These are phyloP conservation scores for Epichloe brachyelytri DNA, from an alignment of 2,329 filamentous ascomycete species.

Conservation along the genomic window DNA sequence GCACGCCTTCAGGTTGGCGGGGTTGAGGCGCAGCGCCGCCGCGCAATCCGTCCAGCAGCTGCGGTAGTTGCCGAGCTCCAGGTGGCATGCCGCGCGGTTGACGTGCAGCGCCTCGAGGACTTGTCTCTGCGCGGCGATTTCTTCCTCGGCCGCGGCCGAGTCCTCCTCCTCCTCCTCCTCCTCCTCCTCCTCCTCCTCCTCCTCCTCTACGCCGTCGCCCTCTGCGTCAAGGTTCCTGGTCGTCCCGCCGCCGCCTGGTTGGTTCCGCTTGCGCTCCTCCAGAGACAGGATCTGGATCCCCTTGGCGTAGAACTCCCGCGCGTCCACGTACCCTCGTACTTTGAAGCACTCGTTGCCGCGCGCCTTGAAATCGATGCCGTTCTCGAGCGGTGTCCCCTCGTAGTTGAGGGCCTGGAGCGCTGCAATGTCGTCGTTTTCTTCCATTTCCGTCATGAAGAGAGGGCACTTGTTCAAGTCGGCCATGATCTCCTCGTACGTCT, in stretches of 20 bases:
- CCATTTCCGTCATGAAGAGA: constrained; percentile 91
- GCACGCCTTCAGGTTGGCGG: constrained; percentile 74
- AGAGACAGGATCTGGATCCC: constrained; percentile 59
- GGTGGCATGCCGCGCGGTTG: constrained; percentile 82
- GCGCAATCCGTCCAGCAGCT: constrained; percentile 78
- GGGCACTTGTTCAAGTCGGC: constrained; percentile 52
- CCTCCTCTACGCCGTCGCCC: constrained; percentile 17
- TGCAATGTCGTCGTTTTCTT: constrained; percentile 73
- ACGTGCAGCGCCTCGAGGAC: constrained; percentile 66
- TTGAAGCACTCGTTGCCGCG: constrained; percentile 84
- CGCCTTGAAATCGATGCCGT: constrained; percentile 74
- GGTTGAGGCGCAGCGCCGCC: constrained; percentile 64
- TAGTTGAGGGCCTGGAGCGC: constrained; percentile 84
- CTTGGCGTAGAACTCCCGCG: constrained; percentile 83
- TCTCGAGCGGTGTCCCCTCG: constrained; percentile 78
- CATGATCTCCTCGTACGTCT: constrained; percentile 42
- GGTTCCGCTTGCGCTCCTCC: constrained; percentile 42
- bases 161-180: constrained; percentile 15
- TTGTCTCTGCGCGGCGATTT: constrained; percentile 40
- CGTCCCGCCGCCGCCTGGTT: constrained; percentile 12
- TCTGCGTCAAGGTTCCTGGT: constrained; percentile 15
- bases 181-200: no score
- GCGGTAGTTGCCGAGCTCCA: constrained; percentile 81
- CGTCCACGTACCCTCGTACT: constrained; percentile 62
- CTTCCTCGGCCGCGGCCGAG: constrained; percentile 44